These are phyloP conservation scores for Hebeloma cylindrosporum DNA, from an alignment of 768 basidiomycete species.

Conservation along the genomic window DNA sequence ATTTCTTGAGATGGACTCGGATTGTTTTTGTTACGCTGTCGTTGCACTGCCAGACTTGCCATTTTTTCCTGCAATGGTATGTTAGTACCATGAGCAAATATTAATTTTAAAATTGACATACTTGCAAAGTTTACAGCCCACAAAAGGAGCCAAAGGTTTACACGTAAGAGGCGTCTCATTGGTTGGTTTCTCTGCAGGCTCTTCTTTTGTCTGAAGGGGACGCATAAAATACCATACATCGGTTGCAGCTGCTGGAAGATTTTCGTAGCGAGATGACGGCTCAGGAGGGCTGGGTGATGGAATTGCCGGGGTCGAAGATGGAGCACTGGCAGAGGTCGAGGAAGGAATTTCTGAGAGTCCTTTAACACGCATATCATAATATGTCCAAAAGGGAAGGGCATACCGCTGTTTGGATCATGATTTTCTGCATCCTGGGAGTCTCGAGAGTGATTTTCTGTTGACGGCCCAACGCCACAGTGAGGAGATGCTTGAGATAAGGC, in stretches of 20 bases:
- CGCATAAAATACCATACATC: conserved; percentile 24
- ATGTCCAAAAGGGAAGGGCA: too few relatives aligned
- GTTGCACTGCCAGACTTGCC: conserved; percentile 19
- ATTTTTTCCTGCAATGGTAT: conserved; percentile 1
- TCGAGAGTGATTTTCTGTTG: too few relatives aligned
- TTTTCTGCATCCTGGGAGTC: too few relatives aligned
- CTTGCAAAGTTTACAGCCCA: conserved; percentile 21
- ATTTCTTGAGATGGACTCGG: conserved; percentile 26
- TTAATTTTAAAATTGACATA: conserved; percentile 18
- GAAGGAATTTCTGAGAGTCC: too few relatives aligned
- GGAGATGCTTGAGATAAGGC: too few relatives aligned
- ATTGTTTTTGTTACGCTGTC: conserved; percentile 22
- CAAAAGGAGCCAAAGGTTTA: conserved; percentile 13
- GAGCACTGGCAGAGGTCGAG: too few relatives aligned
- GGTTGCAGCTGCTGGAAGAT: conserved; percentile 15
- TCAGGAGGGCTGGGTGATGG: too few relatives aligned
- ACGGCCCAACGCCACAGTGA: too few relatives aligned
- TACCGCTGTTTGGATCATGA: too few relatives aligned
- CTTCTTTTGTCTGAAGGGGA: conserved; percentile 7
- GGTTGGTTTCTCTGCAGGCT: not conserved
- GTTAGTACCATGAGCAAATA: not conserved
- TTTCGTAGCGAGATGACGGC: too few relatives aligned
- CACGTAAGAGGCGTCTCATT: not conserved
- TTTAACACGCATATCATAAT: too few relatives aligned
- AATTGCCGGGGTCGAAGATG: too few relatives aligned